Percentiles rank a stretch among this genome's conserved stretches.
These are phyloP conservation scores for Puccinia triticina DNA, from an alignment of 1,284 basidiomycete species.

Conservation along the genomic window DNA sequence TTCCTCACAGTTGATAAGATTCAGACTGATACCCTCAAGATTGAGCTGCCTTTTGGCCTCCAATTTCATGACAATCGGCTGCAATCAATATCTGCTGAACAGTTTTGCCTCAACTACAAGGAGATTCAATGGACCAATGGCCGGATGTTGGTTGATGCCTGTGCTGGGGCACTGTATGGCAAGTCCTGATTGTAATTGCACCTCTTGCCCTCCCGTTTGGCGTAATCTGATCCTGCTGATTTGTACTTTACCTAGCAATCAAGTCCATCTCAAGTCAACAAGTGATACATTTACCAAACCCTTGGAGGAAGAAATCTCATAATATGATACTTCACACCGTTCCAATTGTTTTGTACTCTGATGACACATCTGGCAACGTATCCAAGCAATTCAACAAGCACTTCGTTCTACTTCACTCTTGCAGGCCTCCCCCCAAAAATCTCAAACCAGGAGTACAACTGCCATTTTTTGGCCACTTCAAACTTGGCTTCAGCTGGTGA, in stretches of 20 bases:
- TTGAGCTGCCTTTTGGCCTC: not conserved
- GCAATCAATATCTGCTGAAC: no score
- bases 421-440: not conserved
- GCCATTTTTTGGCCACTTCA: not conserved
- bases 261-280: no score
- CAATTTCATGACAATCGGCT: no score
- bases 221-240: no score
- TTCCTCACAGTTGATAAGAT: not conserved
- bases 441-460: constrained; percentile 17
- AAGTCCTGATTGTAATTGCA: no score
- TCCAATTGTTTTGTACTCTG: not conserved
- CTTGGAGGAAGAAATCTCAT: not conserved
- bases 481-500: not conserved
- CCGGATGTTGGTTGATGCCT: no score
- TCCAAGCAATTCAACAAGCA: not conserved
- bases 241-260: no score
- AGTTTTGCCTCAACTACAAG: no score
- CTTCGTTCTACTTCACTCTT: not conserved
- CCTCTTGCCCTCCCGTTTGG: no score
- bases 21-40: not conserved
- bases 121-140: no score
- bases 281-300: not conserved
- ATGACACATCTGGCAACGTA: not conserved
- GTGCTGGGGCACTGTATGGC: no score
- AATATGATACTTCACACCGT: not conserved